Conservation (phyloP, 371 early-diverging fungal species). For the Coemansia sp. region DNA sequence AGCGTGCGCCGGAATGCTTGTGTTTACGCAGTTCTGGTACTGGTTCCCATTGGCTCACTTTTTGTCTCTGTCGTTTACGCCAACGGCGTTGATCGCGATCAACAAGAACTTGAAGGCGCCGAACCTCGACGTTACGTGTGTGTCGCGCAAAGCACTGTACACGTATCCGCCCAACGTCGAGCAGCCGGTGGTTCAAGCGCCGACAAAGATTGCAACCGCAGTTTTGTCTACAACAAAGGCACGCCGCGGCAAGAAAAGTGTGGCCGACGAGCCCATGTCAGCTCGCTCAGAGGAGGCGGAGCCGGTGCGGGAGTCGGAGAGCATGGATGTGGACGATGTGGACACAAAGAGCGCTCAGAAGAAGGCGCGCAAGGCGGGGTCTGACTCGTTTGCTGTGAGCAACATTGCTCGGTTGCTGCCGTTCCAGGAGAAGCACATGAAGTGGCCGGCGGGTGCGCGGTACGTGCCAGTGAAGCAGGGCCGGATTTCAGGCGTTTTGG, state of each 20-base stretch:
- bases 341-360: constrained; percentile 14
- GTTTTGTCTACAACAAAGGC: constrained; percentile 94
- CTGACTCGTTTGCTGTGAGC: constrained; percentile 57
- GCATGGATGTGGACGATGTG: constrained; percentile 47
- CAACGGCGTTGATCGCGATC: constrained; percentile 94
- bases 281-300: neutral
- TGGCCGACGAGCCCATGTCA: neutral
- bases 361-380: constrained; percentile 33
- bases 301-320: constrained; percentile 1
- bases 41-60: constrained; percentile 99
- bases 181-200: constrained; percentile 31
- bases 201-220: constrained; percentile 75
- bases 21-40: constrained; percentile 99
- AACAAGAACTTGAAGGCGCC: constrained; percentile 86
- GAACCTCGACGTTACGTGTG: constrained; percentile 80
- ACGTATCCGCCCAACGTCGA: constrained; percentile 72
- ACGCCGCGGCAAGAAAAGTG: constrained; percentile 77
- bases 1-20: constrained; percentile 94
- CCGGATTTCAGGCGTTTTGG: constrained; percentile 45
- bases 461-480: constrained; percentile 86
- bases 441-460: constrained; percentile 79
- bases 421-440: constrained; percentile 79
- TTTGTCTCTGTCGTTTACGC: constrained; percentile 88
- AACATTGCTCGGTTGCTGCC: constrained; percentile 92
- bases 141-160: constrained; percentile 85